phyloP scores from a whole-genome alignment of 2,329 filamentous ascomycete genomes.

The Curvularia spicifera region DNA sequence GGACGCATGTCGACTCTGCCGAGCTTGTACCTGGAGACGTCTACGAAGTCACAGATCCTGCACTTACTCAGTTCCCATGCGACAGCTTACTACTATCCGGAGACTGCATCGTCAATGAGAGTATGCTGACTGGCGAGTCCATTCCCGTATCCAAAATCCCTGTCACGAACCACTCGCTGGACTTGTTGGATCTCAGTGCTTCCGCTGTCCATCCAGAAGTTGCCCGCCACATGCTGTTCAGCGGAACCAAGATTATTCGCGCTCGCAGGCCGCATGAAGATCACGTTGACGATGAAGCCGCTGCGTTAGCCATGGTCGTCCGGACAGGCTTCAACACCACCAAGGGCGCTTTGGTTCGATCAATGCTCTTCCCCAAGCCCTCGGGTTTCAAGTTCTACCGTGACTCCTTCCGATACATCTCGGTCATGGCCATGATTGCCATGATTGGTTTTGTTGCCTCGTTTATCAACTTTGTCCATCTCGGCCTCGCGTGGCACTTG shows the following conservation, averaged over 20 bases:
- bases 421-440: slow-evolving; percentile 90
- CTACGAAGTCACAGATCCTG: slow-evolving; percentile 95
- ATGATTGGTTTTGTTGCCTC: slow-evolving; percentile 87
- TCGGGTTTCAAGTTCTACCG: slow-evolving; percentile 98
- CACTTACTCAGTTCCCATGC: slow-evolving; percentile 83
- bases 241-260: slow-evolving; percentile 92
- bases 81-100: slow-evolving; percentile 90
- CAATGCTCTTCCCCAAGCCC: slow-evolving; percentile 98
- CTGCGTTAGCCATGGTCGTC: slow-evolving; percentile 88
- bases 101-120: slow-evolving; percentile 98
- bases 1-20: slow-evolving; percentile 84
- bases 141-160: slow-evolving; percentile 94
- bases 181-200: slow-evolving; percentile 75
- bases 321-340: slow-evolving; percentile 97
- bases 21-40: slow-evolving; percentile 95
- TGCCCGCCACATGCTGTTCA: slow-evolving; percentile 89
- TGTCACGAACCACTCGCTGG: slow-evolving; percentile 79
- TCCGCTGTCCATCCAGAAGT: slow-evolving; percentile 83
- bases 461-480: slow-evolving; percentile 87
- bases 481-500: slow-evolving; percentile 83
- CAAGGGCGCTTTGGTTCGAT: slow-evolving; percentile 92
- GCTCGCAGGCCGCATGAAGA: slow-evolving; percentile 87
- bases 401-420: slow-evolving; percentile 97
- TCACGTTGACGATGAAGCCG: slow-evolving; percentile 84
- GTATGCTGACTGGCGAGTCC: slow-evolving; percentile 97